Conservation (phyloP, 2,329 filamentous ascomycete genomes). For the Cladosporium oxysporum region DNA sequence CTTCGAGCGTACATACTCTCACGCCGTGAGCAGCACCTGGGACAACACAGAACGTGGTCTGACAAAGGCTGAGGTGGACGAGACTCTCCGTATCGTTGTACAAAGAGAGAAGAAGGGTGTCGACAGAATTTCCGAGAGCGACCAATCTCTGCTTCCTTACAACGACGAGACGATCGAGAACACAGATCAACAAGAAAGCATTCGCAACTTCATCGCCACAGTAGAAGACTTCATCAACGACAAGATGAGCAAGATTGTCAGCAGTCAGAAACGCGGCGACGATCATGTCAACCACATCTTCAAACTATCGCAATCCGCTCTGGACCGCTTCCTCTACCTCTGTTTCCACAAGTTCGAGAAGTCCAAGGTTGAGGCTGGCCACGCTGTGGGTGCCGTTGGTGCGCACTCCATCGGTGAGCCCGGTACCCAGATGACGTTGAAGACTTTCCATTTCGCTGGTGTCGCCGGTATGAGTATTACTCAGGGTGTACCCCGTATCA, state of each 20-base stretch:
- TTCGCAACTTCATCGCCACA: constrained; percentile 76
- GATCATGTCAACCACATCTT: constrained; percentile 66
- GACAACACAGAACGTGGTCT: constrained; percentile 74
- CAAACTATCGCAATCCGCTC: constrained; percentile 75
- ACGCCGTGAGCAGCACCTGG: constrained; percentile 74
- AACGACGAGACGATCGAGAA: constrained; percentile 36
- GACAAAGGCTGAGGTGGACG: constrained; percentile 70
- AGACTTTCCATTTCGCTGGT: constrained; percentile 99
- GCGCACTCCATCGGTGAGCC: constrained; percentile 98
- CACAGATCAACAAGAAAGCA: constrained; percentile 64
- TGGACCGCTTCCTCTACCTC: constrained; percentile 74
- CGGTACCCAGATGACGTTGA: constrained; percentile 97
- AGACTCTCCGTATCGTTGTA: constrained; percentile 68
- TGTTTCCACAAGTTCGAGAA: constrained; percentile 89
- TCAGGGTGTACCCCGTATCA: constrained; percentile 98
- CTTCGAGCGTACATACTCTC: constrained; percentile 87
- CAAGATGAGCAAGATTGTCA: constrained; percentile 34
- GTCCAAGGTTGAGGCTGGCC: constrained; percentile 89
- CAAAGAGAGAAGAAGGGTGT: constrained; percentile 31
- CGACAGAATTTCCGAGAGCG: constrained; percentile 20
- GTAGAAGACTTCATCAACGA: constrained; percentile 68
- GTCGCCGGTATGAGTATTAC: constrained; percentile 99
- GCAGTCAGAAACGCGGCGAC: constrained; percentile 29
- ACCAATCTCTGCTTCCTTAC: constrained; percentile 20
- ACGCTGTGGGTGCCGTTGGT: constrained; percentile 93